Percentiles rank a stretch among this genome's conserved stretches.
These are phyloP conservation scores for Huntiella abstrusa DNA, from an alignment of 2,329 filamentous ascomycete species.

Conservation along the genomic window DNA sequence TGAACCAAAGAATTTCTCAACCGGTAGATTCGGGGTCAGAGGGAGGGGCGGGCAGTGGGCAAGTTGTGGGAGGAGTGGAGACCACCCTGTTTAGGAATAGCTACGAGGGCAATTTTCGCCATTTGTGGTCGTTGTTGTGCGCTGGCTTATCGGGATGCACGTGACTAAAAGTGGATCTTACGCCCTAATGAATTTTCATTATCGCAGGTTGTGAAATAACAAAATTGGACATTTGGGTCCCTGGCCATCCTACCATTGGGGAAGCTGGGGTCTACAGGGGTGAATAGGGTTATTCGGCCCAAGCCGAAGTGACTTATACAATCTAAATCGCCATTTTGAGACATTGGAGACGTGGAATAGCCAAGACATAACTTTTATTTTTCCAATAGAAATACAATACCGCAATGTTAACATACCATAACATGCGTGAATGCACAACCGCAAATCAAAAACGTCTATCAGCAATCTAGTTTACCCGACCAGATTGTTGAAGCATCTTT, in stretches of 20 bases:
- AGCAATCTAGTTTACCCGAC: no score
- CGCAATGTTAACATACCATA: no score
- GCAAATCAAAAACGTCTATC: no score
- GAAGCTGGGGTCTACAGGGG: no score
- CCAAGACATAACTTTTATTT: no score
- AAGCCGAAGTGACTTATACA: no score
- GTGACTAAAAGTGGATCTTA: slow-evolving; percentile 9
- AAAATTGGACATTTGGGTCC: neutral
- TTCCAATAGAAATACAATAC: no score
- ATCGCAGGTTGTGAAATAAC: neutral
- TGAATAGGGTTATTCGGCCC: no score
- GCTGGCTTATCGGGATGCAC: slow-evolving; percentile 1
- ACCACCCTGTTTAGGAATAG: slow-evolving; percentile 9
- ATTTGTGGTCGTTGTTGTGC: slow-evolving; percentile 9
- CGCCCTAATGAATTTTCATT: slow-evolving; percentile 7
- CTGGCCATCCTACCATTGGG: neutral
- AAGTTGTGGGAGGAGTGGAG: slow-evolving; percentile 11
- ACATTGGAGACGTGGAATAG: no score
- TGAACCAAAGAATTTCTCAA: slow-evolving; percentile 11
- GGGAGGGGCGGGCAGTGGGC: slow-evolving; percentile 5
- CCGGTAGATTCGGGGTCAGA: slow-evolving; percentile 9
- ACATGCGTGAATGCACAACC: no score
- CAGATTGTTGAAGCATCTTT: no score
- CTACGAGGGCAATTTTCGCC: slow-evolving; percentile 9
- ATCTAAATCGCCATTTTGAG: no score